Evolutionary conservation across 1,284 basidiomycete genomes (phyloP).

Genomic region (Vanrija pseudolonga): DNA sequence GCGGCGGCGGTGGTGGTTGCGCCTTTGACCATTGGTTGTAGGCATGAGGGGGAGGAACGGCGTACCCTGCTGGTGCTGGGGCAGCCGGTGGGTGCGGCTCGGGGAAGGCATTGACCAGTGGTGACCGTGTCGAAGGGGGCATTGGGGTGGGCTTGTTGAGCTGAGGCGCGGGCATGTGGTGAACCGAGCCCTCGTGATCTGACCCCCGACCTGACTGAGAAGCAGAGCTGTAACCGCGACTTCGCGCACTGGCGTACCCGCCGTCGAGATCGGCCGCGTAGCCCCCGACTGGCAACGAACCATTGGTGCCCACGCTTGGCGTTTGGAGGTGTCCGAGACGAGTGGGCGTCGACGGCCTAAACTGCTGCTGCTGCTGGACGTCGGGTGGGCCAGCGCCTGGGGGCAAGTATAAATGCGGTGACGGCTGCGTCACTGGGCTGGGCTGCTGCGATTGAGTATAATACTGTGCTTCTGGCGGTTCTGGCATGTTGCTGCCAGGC

Average conservation of each 20-base stretch:
- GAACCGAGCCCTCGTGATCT: slow-evolving; percentile 12
- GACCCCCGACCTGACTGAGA: slow-evolving; percentile 14
- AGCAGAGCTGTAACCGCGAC: slow-evolving; percentile 11
- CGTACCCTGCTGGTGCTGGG: background rate
- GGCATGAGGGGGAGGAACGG: no score
- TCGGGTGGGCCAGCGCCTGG: slow-evolving; percentile 18
- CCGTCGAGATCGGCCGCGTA: slow-evolving; percentile 20
- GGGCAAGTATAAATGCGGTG: slow-evolving; percentile 9
- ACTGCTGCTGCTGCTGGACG: slow-evolving; percentile 3
- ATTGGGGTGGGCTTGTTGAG: slow-evolving; percentile 10
- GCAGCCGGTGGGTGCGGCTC: background rate
- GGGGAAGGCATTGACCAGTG: slow-evolving; percentile 13
- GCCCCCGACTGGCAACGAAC: slow-evolving; percentile 12
- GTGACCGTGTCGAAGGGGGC: slow-evolving; percentile 1
- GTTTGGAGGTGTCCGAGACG: slow-evolving; percentile 8
- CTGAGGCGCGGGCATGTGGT: background rate
- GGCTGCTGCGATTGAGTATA: background rate
- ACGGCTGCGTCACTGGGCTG: slow-evolving; percentile 8
- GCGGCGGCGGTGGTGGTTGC: background rate
- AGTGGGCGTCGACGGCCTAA: slow-evolving; percentile 9
- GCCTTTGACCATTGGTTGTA: background rate
- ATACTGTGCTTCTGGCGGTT: background rate
- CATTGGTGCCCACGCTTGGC: slow-evolving; percentile 13
- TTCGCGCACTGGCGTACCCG: slow-evolving; percentile 7
- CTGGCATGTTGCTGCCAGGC: background rate